Evolutionary conservation across 2,329 filamentous ascomycete genomes (phyloP).

Genomic region (Fusarium duplospermum): DNA sequence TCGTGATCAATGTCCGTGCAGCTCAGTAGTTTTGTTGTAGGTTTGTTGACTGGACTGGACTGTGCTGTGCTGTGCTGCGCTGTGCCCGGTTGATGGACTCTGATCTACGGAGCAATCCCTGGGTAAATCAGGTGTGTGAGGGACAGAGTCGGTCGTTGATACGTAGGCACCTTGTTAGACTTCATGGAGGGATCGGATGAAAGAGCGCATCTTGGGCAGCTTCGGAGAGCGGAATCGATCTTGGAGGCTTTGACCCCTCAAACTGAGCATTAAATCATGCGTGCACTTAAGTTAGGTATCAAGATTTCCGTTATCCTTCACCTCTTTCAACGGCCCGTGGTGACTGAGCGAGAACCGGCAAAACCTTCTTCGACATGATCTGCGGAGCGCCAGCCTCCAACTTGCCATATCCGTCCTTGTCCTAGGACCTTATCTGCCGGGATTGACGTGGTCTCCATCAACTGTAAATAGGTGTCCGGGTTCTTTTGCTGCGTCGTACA

Average conservation of each 20-base stretch:
- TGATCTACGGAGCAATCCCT: slow-evolving; percentile 1
- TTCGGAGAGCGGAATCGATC: neutral
- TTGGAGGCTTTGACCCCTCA: slow-evolving; percentile 19
- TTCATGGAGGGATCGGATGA: neutral
- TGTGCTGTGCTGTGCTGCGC: no score
- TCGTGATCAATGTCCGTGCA: slow-evolving; percentile 37
- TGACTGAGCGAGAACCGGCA: slow-evolving; percentile 16
- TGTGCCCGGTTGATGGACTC: neutral
- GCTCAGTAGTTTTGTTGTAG: neutral
- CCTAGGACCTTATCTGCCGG: neutral
- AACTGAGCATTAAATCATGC: slow-evolving; percentile 3
- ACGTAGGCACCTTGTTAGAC: neutral
- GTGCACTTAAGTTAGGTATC: slow-evolving; percentile 37
- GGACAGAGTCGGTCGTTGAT: neutral
- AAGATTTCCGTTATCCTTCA: slow-evolving; percentile 39
- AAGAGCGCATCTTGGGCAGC: neutral
- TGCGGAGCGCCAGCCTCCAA: slow-evolving; percentile 10
- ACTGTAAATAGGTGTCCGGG: neutral
- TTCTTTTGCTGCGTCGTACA: neutral
- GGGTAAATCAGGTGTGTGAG: neutral
- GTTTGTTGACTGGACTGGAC: neutral
- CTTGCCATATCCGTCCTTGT: slow-evolving; percentile 18
- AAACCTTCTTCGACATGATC: slow-evolving; percentile 38
- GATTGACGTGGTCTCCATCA: neutral
- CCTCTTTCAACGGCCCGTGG: slow-evolving; percentile 37